Conservation (phyloP, 768 basidiomycete genomes). For the Sistotremastrum niveocremeum region DNA sequence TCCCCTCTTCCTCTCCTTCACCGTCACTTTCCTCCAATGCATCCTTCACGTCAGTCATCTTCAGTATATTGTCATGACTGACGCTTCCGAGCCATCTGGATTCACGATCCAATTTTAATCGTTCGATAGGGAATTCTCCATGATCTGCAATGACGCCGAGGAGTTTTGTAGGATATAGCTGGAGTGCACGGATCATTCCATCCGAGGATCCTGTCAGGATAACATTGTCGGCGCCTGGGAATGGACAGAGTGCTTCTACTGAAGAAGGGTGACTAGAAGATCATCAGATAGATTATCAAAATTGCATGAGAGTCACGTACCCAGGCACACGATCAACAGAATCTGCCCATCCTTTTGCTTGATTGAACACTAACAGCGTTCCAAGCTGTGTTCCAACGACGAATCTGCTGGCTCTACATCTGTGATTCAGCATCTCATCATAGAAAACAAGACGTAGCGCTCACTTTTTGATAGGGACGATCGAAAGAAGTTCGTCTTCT, state of each 20-base stretch:
- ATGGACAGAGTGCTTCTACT: slow-evolving; percentile 69
- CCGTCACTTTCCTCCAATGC: slow-evolving; percentile 49
- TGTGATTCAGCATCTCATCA: background rate
- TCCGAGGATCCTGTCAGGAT: slow-evolving; percentile 88
- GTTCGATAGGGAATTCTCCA: slow-evolving; percentile 84
- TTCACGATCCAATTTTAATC: slow-evolving; percentile 55
- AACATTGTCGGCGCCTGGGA: slow-evolving; percentile 54
- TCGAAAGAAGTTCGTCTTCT: slow-evolving; percentile 84
- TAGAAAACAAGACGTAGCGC: slow-evolving; percentile 9
- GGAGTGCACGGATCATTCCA: slow-evolving; percentile 75
- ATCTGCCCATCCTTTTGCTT: slow-evolving; percentile 78
- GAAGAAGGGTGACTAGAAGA: slow-evolving; percentile 74
- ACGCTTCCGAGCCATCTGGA: slow-evolving; percentile 86
- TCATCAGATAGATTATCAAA: slow-evolving; percentile 3
- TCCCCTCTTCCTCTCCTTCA: slow-evolving; percentile 19
- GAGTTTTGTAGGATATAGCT: slow-evolving; percentile 80
- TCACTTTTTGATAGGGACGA: slow-evolving; percentile 73
- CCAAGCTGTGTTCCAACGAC: slow-evolving; percentile 86
- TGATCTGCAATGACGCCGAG: slow-evolving; percentile 86
- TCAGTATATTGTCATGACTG: slow-evolving; percentile 78
- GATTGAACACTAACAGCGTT: slow-evolving; percentile 81
- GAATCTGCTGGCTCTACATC: slow-evolving; percentile 48
- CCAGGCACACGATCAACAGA: slow-evolving; percentile 86
- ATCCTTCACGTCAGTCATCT: slow-evolving; percentile 71
- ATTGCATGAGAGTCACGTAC: slow-evolving; percentile 24